Conservation (phyloP, 805 yeast genomes). For the Metschnikowia henanensis region DNA sequence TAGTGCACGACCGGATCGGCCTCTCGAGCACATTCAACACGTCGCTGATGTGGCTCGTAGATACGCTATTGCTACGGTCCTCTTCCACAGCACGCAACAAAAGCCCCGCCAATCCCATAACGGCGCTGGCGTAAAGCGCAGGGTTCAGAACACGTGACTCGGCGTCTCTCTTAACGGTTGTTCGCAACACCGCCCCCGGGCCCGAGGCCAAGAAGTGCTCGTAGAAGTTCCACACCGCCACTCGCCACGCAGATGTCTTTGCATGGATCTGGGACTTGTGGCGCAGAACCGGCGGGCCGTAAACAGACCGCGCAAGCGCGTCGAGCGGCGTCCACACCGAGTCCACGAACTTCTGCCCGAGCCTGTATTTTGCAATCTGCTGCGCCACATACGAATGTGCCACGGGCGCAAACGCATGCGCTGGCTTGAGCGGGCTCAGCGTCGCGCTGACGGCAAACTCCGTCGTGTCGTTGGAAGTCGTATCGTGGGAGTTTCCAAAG, state of each 20-base stretch:
- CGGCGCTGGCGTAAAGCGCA: slow-evolving; percentile 58
- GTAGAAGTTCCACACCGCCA: slow-evolving; percentile 13
- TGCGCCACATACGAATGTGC: neutral
- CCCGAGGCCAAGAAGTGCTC: slow-evolving; percentile 30
- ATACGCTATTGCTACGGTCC: slow-evolving; percentile 56
- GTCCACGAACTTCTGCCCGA: neutral
- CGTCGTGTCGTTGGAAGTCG: slow-evolving; percentile 12
- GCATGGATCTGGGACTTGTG: slow-evolving; percentile 1
- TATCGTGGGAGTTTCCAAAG: slow-evolving; percentile 37
- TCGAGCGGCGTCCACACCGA: slow-evolving; percentile 2
- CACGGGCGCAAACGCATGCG: neutral
- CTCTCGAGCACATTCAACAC: slow-evolving; percentile 58
- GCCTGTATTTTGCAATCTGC: neutral
- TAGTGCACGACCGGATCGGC: slow-evolving; percentile 46
- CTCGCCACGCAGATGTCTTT: neutral
- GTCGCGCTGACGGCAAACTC: slow-evolving; percentile 15
- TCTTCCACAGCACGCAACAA: slow-evolving; percentile 62
- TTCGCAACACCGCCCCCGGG: slow-evolving; percentile 38
- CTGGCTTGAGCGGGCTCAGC: slow-evolving; percentile 13
- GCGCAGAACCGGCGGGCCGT: slow-evolving; percentile 4
- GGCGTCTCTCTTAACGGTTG: slow-evolving; percentile 51
- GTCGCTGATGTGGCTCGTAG: slow-evolving; percentile 54
- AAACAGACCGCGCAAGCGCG: neutral
- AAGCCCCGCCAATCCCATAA: slow-evolving; percentile 58
- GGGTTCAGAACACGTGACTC: slow-evolving; percentile 62